Evolutionary conservation across 2,329 filamentous ascomycete genomes (phyloP).

Genomic region (Epichloe amarillans): DNA sequence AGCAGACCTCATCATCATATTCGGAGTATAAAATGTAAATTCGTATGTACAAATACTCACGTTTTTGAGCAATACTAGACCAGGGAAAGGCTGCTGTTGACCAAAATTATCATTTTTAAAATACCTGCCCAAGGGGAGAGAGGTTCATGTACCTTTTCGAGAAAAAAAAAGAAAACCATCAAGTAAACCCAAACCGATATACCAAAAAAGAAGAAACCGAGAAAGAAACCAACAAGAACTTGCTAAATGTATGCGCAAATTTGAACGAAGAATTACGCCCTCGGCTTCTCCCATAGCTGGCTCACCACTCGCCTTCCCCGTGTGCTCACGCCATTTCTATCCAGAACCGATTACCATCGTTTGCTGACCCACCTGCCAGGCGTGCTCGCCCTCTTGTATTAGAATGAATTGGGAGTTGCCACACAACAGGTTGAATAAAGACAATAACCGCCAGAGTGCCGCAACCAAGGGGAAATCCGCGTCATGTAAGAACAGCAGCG

Average conservation of each 20-base stretch:
- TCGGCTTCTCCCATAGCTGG: not conserved
- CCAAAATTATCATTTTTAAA: not conserved
- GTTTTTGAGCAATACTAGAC: not conserved
- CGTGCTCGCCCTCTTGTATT: conserved; percentile 1
- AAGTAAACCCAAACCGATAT: not conserved
- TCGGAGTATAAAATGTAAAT: not conserved
- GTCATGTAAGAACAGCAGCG: not conserved
- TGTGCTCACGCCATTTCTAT: not conserved
- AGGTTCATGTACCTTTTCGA: not conserved
- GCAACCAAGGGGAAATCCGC: not conserved
- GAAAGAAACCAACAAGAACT: not conserved
- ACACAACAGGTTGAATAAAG: conserved; percentile 2
- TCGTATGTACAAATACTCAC: not conserved
- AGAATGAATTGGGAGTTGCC: not conserved
- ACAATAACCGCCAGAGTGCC: not conserved
- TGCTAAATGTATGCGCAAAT: not conserved
- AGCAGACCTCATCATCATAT: not conserved
- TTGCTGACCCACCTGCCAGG: not conserved
- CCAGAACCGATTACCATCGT: not conserved
- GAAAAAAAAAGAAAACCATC: not conserved
- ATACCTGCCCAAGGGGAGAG: not conserved
- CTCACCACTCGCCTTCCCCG: not conserved
- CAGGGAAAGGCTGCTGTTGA: not conserved
- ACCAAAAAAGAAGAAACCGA: not conserved
- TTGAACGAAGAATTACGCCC: not conserved